Evolutionary conservation across 2,329 filamentous ascomycete species (phyloP).

Genomic region (Colletotrichum sp.): DNA sequence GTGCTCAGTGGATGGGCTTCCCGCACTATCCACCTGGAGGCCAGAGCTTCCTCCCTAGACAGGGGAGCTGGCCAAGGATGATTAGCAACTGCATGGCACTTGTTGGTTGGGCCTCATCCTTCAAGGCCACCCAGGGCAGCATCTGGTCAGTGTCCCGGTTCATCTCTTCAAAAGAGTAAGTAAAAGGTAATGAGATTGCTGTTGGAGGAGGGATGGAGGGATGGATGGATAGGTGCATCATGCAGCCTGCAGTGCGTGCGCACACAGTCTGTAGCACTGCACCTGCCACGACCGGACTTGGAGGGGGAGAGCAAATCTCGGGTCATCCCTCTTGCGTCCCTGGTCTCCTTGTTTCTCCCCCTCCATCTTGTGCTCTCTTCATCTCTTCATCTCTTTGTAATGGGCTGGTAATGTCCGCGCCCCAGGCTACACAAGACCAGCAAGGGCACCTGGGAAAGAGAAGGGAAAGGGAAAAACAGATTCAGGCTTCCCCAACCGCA

Average conservation of each 20-base stretch:
- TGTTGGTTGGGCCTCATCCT: background rate
- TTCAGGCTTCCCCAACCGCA: background rate
- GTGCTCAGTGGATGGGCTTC: constrained; percentile 11
- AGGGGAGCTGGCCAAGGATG: background rate
- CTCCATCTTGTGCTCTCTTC: background rate
- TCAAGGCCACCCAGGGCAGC: background rate
- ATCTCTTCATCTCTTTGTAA: background rate
- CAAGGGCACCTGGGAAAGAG: background rate
- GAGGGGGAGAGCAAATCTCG: background rate
- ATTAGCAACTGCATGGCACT: background rate
- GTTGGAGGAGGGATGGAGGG: background rate
- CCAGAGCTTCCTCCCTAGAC: background rate
- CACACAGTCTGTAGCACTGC: constrained; percentile 13
- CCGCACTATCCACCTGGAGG: background rate
- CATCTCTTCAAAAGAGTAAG: background rate
- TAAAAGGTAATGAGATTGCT: background rate
- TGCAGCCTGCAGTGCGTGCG: constrained; percentile 13
- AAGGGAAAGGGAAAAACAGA: background rate
- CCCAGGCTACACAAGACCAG: background rate
- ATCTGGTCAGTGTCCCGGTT: background rate
- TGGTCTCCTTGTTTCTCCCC: background rate
- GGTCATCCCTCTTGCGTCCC: background rate
- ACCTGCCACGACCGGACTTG: constrained; percentile 2
- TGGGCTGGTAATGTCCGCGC: background rate
- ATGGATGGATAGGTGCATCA: background rate